Base-by-base conservation (phyloP, 2,329 filamentous ascomycete species). In the Delphinella strobiligena region DNA sequence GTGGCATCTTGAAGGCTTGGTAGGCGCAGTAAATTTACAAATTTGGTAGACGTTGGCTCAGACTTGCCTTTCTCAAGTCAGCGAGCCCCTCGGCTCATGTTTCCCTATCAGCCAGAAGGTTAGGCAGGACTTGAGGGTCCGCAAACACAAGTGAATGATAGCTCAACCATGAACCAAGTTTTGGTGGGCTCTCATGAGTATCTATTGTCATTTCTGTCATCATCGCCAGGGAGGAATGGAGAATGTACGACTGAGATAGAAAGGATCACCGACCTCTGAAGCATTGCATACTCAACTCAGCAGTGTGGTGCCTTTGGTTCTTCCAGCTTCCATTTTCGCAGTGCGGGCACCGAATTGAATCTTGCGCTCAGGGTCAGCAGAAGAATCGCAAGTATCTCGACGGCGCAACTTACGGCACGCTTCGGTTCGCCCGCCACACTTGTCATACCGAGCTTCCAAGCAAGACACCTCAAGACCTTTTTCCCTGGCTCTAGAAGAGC, bases 371-470 rank as follows among this genome's bases (percentile, higher is more conserved):
- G 45, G 19, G 24, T 27, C 17, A 27, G 24, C 16, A 15, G 9
- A 12, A 14, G 10, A 31, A 5, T 34, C 8, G 12, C 10, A 12
- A 11, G 4, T 11, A 12, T 24, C 3, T 16, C n/a, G 8, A 33
- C 11, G 8, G 15, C 9, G 8, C 2, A 8, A 66, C 79, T 56
- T 64, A 87, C 82, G 14, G 89, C 89, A 54, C 88, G 72, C 63
- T 98, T 98, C 70, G 91, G 94, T 61, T 96, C 88, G n/a, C 64
- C 64, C 4, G 89, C 80, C 2, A 87, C 83, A 4, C 61, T 63
- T 2, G 58, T 58, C 74, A 96, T 79, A 3, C 80, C 82, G 27
- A 95, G 61, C 19, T 76, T 71, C 58, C 78, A 73, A 0, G 88
- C 86, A 16, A 94, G 61, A 16, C 93, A 67, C 16, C 91, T 72